Evolutionary conservation across 2,329 filamentous ascomycete species (phyloP).

Genomic region (Eurotiales sp.): DNA sequence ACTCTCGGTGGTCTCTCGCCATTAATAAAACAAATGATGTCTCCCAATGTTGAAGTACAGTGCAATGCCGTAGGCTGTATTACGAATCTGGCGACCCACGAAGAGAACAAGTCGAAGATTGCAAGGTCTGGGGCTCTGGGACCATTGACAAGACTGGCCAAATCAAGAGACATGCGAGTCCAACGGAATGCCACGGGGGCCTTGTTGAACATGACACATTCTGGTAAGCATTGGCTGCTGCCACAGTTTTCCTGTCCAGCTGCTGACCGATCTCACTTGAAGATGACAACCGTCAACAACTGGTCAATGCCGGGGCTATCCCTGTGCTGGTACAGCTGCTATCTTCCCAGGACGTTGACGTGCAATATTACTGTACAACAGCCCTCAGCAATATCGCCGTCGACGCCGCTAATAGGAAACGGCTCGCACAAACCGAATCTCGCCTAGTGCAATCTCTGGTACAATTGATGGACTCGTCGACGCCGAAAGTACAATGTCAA

Average conservation of each 20-base stretch:
- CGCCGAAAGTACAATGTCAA: slow-evolving; percentile 96
- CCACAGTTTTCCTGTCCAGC: neutral
- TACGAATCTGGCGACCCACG: slow-evolving; percentile 94
- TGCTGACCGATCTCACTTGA: slow-evolving; percentile 23
- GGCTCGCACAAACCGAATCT: slow-evolving; percentile 83
- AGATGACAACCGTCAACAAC: slow-evolving; percentile 97
- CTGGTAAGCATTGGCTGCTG: slow-evolving; percentile 58
- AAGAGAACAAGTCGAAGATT: slow-evolving; percentile 99
- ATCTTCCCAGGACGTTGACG: slow-evolving; percentile 88
- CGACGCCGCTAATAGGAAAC: slow-evolving; percentile 83
- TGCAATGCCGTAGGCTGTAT: slow-evolving; percentile 99
- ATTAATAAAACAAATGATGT: slow-evolving; percentile 97
- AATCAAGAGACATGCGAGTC: slow-evolving; percentile 97
- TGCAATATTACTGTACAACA: slow-evolving; percentile 99
- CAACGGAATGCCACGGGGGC: slow-evolving; percentile 96
- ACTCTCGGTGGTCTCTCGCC: slow-evolving; percentile 84
- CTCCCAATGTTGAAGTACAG: slow-evolving; percentile 94
- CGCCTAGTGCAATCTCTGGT: slow-evolving; percentile 91
- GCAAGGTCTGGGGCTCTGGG: slow-evolving; percentile 89
- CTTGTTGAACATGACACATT: slow-evolving; percentile 98
- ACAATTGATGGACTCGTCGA: slow-evolving; percentile 94
- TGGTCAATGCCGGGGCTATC: slow-evolving; percentile 96
- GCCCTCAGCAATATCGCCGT: slow-evolving; percentile 98
- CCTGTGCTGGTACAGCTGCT: slow-evolving; percentile 94
- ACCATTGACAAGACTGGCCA: slow-evolving; percentile 85